phyloP scores from a whole-genome alignment of 140 eudicot genomes.

The Stevia rebaudiana region DNA sequence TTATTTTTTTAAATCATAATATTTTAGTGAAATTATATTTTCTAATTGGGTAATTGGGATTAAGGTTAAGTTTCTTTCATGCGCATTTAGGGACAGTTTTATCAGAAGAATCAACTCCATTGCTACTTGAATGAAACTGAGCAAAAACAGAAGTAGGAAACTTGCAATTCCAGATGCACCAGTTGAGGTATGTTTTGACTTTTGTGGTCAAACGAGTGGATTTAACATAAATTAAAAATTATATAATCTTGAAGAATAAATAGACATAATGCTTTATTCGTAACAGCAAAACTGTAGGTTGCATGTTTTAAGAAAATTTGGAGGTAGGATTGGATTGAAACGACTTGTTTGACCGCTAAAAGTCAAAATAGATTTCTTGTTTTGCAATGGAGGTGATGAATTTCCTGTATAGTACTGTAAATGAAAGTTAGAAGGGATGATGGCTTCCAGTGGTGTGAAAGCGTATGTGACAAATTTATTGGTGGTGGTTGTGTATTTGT shows the following conservation, averaged over 20 bases:
- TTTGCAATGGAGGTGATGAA: conserved; percentile 24
- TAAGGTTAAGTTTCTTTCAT: conserved; percentile 29
- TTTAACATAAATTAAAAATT: not conserved
- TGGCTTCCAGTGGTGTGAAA: not conserved
- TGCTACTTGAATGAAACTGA: conserved; percentile 27
- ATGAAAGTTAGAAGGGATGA: not conserved
- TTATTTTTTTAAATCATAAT: not conserved
- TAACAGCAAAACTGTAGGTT: not conserved
- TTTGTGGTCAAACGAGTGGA: conserved; percentile 26
- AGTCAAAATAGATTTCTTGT: conserved; percentile 12
- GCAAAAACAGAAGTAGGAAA: conserved; percentile 28
- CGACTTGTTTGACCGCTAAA: conserved; percentile 17
- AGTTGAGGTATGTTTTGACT: conserved; percentile 26
- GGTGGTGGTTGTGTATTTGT: not conserved
- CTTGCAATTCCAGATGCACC: conserved; percentile 19
- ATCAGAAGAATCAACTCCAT: conserved; percentile 31
- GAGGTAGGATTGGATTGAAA: not conserved
- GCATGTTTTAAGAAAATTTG: not conserved
- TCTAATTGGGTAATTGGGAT: not conserved
- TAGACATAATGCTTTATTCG: not conserved
- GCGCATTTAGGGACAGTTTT: conserved; percentile 26
- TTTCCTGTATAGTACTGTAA: not conserved
- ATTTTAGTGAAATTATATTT: not conserved
- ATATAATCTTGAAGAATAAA: not conserved
- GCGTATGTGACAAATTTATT: no score